Evolutionary conservation across 2,329 filamentous ascomycete species (phyloP), one percentile per base, ranked within the genome.

Genomic region (Phaeosphaeriaceae sp.): DNA sequence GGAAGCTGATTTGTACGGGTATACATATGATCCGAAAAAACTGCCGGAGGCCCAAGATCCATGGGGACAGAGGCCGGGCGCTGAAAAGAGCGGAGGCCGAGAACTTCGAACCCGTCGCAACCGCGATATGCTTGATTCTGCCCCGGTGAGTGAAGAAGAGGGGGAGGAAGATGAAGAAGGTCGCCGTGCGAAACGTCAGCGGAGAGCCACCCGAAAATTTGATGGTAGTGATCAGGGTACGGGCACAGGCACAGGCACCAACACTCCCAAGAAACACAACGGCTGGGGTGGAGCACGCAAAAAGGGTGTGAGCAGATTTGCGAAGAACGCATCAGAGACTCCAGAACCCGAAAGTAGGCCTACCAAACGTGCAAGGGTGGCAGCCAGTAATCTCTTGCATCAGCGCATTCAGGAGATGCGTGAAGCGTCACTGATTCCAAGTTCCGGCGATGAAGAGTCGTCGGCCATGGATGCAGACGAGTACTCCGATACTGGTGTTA

Each of bases 1-100:
- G 63, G 86, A 88, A 74, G 82, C 86, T 1, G 82, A 83, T 56
- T 75, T 89, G 0, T 89, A 88, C 67, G 84, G 85, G 54, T 88
- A 88, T 70, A 81, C 79, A 33, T 85, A 85, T 68, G 84, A 86
- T 60, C 73, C 83, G 0, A 84, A 84, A 64, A 82, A 81, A 57
- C 65, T 77, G 46, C 74, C 76, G 13, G 82, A 82, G n/a, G 78
- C 75, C 53, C 86, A 88, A 62, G 83, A 88, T 66, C 84, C 86
- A 0, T 86, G 86, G 57, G 71, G 78, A 1, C 86, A 88, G 60
- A 75, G 78, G 33, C 78, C 80, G 48, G 76, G 80, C 2, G 76
- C 79, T 52, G 81, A 83, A 42, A 74, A 72, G 52, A 77, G 74
- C 27, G 77, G 78, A 53, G 80, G 81, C 19, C 76, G 81, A 53